phyloP scores from a whole-genome alignment of 495 filamentous ascomycete species.

The Glutinoglossum americanum region DNA sequence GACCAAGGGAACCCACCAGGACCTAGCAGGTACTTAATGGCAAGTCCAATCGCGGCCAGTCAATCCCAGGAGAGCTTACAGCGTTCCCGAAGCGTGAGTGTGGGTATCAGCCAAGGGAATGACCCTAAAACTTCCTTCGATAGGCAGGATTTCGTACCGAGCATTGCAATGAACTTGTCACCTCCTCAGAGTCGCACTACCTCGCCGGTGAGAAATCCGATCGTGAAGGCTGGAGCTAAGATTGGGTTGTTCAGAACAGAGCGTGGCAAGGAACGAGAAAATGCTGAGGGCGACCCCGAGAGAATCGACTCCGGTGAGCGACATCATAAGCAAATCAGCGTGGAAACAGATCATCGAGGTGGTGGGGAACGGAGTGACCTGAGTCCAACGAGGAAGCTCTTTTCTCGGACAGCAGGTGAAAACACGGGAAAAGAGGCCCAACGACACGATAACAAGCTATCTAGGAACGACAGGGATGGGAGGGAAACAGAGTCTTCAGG shows the following conservation, averaged over 20 bases:
- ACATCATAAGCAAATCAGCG: neutral
- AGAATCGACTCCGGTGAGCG: neutral
- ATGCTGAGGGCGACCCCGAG: neutral
- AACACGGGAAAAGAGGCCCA: neutral
- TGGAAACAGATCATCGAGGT: neutral
- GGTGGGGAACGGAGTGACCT: neutral
- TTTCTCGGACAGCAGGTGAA: neutral
- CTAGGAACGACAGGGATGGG: neutral
- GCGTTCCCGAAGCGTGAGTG: neutral
- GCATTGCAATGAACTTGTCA: constrained; percentile 33
- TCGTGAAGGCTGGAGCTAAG: neutral
- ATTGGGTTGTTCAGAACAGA: neutral
- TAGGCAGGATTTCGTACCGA: constrained; percentile 20
- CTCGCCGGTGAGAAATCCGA: constrained; percentile 25
- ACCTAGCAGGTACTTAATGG: neutral
- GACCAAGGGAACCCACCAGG: neutral
- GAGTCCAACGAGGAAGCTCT: neutral
- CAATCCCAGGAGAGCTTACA: neutral
- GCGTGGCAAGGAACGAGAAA: constrained; percentile 2
- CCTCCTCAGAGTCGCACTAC: constrained; percentile 28
- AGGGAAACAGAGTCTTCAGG: constrained; percentile 5
- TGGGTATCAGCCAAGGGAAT: neutral
- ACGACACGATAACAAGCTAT: neutral
- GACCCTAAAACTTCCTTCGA: neutral
- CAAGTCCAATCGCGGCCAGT: neutral